These are phyloP conservation scores for Meyerozyma smithsonii DNA, from an alignment of 1,139 yeast genomes.

Conservation along the genomic window DNA sequence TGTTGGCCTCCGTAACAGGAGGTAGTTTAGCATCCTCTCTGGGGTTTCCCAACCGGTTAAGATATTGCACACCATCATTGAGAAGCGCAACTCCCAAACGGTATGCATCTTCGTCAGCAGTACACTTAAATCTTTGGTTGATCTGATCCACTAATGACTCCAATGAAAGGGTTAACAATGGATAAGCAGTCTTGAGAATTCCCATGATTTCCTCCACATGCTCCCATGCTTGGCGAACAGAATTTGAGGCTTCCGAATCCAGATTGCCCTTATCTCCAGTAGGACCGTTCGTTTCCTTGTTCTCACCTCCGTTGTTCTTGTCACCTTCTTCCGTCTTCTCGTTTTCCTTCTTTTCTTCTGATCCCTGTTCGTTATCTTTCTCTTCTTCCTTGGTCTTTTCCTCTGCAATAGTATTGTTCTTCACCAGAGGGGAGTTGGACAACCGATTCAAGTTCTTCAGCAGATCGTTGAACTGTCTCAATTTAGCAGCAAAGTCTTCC, in stretches of 20 bases:
- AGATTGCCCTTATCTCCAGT: background rate
- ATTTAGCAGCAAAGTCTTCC: slow-evolving; percentile 87
- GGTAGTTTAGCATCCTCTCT: slow-evolving; percentile 87
- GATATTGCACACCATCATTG: slow-evolving; percentile 88
- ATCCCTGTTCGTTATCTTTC: slow-evolving; percentile 2
- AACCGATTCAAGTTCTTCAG: slow-evolving; percentile 5
- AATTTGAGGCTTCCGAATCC: background rate
- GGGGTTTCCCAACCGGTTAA: slow-evolving; percentile 80
- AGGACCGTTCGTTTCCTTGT: slow-evolving; percentile 1
- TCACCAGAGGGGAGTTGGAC: slow-evolving; percentile 2
- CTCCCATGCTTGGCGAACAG: slow-evolving; percentile 78
- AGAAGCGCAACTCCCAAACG: slow-evolving; percentile 86
- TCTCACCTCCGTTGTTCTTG: slow-evolving; percentile 6
- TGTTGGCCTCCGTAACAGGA: slow-evolving; percentile 85
- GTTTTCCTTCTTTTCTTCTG: slow-evolving; percentile 4
- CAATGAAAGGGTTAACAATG: slow-evolving; percentile 82
- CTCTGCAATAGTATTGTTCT: slow-evolving; percentile 6
- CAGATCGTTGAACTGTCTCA: slow-evolving; percentile 64
- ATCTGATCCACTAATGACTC: slow-evolving; percentile 96
- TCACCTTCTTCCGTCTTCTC: slow-evolving; percentile 4
- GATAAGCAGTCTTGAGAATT: slow-evolving; percentile 92
- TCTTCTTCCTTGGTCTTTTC: slow-evolving; percentile 6
- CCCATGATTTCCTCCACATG: slow-evolving; percentile 95
- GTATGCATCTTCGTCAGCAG: slow-evolving; percentile 95
- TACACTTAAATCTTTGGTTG: slow-evolving; percentile 87